phyloP scores from a whole-genome alignment of 2,329 filamentous ascomycete genomes.

The Aspergillus sp. region DNA sequence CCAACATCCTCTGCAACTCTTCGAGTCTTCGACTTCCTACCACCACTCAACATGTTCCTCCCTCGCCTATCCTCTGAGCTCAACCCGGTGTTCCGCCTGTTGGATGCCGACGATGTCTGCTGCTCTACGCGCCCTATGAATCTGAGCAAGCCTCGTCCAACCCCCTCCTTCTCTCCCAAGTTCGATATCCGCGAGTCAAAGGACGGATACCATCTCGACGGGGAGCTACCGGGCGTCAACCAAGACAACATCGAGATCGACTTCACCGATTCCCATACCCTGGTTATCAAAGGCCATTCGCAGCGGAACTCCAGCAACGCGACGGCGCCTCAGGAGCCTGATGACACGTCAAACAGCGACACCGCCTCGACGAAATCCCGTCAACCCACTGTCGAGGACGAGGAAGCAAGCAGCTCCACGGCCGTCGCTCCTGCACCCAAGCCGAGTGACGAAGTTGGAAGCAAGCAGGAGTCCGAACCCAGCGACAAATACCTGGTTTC shows the following conservation, averaged over 20 bases:
- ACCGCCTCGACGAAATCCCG: too few species aligned
- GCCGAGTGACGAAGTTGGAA: constrained; percentile 14
- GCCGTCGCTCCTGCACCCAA: too few species aligned
- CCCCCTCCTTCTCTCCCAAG: constrained; percentile 37
- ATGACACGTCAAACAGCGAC: constrained; percentile 18
- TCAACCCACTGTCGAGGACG: neutral
- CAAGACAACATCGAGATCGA: constrained; percentile 39
- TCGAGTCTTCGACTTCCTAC: constrained; percentile 5
- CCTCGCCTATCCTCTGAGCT: constrained; percentile 28
- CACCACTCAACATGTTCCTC: constrained; percentile 30
- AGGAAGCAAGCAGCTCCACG: neutral
- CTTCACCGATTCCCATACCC: constrained; percentile 37
- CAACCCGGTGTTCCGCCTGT: constrained; percentile 33
- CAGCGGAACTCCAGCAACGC: constrained; percentile 26
- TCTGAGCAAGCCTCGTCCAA: too few species aligned
- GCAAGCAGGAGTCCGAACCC: constrained; percentile 8
- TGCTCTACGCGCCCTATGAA: constrained; percentile 13
- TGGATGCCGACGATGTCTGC: constrained; percentile 34
- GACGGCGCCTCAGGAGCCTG: constrained; percentile 41
- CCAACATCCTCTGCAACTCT: constrained; percentile 3
- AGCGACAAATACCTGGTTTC: constrained; percentile 45
- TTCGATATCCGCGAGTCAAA: constrained; percentile 40
- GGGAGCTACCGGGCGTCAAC: constrained; percentile 40
- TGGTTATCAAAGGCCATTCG: constrained; percentile 36
- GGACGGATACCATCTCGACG: constrained; percentile 37